Base-by-base conservation (phyloP, 768 basidiomycete species). In the Boletales sp. region DNA sequence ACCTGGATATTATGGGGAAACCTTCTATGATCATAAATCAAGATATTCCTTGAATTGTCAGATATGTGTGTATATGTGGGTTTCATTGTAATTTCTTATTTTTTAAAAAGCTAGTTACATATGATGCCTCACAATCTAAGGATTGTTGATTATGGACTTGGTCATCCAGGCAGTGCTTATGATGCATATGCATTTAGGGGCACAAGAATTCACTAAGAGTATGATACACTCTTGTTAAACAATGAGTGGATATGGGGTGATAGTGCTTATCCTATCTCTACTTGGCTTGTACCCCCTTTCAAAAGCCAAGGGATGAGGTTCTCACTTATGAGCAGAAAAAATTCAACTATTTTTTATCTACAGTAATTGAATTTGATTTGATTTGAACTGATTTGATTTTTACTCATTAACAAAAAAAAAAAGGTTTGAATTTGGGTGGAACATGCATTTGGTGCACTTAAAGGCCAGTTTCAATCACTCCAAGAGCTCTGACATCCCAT, bases 391-490 rank as follows among this genome's bases (percentile, higher is more conserved):
- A n/a, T n/a, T n/a, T n/a, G n/a, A n/a, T n/a, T n/a, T n/a, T n/a
- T n/a, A n/a, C n/a, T n/a, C n/a, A n/a, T n/a, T n/a, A n/a, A n/a
- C n/a, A n/a, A n/a, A n/a, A n/a, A n/a, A n/a, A n/a, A n/a, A n/a
- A n/a, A n/a, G 8, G 8, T 31, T 10, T 2, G 46, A 40, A 17
- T 51, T 30, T 4, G 9, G 2, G 19, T 51, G 15, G 44, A 51
- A 30, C 44, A 51, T 37, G 15, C 19, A 29, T 52, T 47, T 47
- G 41, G 27, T 19, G 40, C 51, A 13, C 30, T 52, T 9, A 52
- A 52, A 27, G 40, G 51, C 1, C 2, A 12, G 11, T 47, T 52
- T 38, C 45, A 52, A 11, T 52, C 38, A 4, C 12, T 52, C 14
- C 4, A 3, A 0, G 41, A 47, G 13, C 36, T 52, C 36, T 47